Evolutionary conservation across 2,329 filamentous ascomycete species (phyloP).

Genomic region (Cladosporium sp.): DNA sequence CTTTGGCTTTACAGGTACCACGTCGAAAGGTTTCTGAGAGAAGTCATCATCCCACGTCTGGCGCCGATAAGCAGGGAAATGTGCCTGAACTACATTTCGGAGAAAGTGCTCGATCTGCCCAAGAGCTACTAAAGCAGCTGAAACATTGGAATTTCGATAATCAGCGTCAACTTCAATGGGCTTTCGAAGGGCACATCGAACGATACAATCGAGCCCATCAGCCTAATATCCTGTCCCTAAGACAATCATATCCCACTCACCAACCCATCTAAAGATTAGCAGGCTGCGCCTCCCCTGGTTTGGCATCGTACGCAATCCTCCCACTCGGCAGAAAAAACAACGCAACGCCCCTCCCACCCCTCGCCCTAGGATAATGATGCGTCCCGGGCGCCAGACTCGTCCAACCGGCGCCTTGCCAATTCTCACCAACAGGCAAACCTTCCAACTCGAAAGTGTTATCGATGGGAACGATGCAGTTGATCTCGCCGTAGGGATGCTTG

Average conservation of each 20-base stretch:
- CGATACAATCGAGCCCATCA: neutral
- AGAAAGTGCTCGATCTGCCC: slow-evolving; percentile 28
- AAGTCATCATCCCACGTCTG: slow-evolving; percentile 61
- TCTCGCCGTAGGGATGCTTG: slow-evolving; percentile 29
- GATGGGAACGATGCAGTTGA: slow-evolving; percentile 35
- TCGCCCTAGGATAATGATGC: slow-evolving; percentile 54
- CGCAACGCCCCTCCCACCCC: slow-evolving; percentile 48
- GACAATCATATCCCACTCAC: too few relatives aligned
- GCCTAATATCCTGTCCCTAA: too few relatives aligned
- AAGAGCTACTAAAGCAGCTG: slow-evolving; percentile 27
- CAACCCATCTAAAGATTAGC: slow-evolving; percentile 19
- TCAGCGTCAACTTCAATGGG: too few relatives aligned
- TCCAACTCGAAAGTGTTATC: slow-evolving; percentile 48
- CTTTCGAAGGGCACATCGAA: too few relatives aligned
- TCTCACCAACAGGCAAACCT: slow-evolving; percentile 45
- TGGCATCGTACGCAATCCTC: slow-evolving; percentile 46
- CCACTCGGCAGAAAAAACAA: slow-evolving; percentile 55
- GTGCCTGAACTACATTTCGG: slow-evolving; percentile 31
- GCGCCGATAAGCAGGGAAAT: slow-evolving; percentile 53
- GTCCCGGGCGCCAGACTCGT: slow-evolving; percentile 52
- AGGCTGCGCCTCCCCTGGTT: too few relatives aligned
- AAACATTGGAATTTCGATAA: too few relatives aligned
- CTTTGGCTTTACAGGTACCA: slow-evolving; percentile 46
- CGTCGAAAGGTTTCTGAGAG: slow-evolving; percentile 62
- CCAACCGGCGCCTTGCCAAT: slow-evolving; percentile 55